A percentile compares a stretch with the other conserved stretches of the same genome.
Evolutionary conservation across 2,329 filamentous ascomycete genomes (phyloP).

Genomic region (Pseudocercospora macadamiae): DNA sequence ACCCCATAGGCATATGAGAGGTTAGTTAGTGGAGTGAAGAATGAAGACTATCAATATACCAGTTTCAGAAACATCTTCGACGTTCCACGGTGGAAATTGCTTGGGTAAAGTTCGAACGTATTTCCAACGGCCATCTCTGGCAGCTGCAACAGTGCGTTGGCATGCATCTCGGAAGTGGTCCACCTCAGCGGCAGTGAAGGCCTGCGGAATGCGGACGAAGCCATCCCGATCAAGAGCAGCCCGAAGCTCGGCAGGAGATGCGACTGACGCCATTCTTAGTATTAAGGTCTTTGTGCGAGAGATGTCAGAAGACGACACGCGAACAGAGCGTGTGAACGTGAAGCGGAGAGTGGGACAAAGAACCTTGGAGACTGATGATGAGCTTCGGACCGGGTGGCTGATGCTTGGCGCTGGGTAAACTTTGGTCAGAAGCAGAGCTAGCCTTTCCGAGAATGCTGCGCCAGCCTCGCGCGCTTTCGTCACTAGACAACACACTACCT

Average conservation of each 20-base stretch:
- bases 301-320: not conserved
- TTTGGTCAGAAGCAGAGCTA: too few species aligned
- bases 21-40: not conserved
- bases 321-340: not conserved
- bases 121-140: conserved; percentile 75
- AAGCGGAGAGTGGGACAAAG: too few species aligned
- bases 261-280: conserved; percentile 19
- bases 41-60: conserved; percentile 75
- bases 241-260: conserved; percentile 42
- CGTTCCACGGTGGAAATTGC: conserved; percentile 86
- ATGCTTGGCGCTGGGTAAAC: too few species aligned
- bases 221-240: conserved; percentile 68
- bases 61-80: conserved; percentile 47
- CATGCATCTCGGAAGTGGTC: conserved; percentile 63
- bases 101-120: conserved; percentile 82
- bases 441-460: not conserved
- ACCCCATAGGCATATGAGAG: conserved; percentile 1
- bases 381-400: not conserved
- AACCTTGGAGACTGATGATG: too few species aligned
- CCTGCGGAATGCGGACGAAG: conserved; percentile 71
- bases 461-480: not conserved
- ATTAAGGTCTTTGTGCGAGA: conserved; percentile 15
- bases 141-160: conserved; percentile 59
- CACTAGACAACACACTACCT: too few species aligned
- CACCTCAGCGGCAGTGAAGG: conserved; percentile 63